Conservation (phyloP, 805 yeast genomes). For the Yamadazyma olivae region DNA sequence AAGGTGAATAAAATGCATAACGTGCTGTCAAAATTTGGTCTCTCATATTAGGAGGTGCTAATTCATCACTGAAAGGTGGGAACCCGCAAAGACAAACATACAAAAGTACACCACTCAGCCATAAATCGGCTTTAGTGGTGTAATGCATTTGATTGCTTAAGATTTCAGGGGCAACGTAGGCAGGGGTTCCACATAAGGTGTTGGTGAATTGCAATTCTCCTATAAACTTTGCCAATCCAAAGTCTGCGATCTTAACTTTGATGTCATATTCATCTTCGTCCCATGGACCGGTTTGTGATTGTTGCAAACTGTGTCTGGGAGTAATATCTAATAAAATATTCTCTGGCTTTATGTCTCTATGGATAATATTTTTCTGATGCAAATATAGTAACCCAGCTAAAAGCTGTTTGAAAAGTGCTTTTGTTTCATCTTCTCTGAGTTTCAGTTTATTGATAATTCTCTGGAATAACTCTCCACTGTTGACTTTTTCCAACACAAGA, state of each 20-base stretch:
- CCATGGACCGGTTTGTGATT: slow-evolving; percentile 51
- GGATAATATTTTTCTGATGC: slow-evolving; percentile 40
- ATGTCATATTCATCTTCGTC: slow-evolving; percentile 59
- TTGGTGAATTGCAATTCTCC: slow-evolving; percentile 74
- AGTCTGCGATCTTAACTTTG: slow-evolving; percentile 75
- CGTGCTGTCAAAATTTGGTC: slow-evolving; percentile 68
- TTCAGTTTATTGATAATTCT: slow-evolving; percentile 64
- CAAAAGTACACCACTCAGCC: slow-evolving; percentile 78
- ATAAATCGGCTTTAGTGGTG: slow-evolving; percentile 70
- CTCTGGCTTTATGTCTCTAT: slow-evolving; percentile 46
- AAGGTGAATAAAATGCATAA: slow-evolving; percentile 75
- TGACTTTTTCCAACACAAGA: slow-evolving; percentile 68
- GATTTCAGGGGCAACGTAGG: slow-evolving; percentile 84
- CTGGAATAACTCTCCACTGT: slow-evolving; percentile 73
- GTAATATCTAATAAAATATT: slow-evolving; percentile 48
- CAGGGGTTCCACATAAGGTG: slow-evolving; percentile 84
- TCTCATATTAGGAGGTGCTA: slow-evolving; percentile 76
- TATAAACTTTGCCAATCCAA: slow-evolving; percentile 68
- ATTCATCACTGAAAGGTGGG: slow-evolving; percentile 80
- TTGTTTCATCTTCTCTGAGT: slow-evolving; percentile 60
- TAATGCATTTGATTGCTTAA: slow-evolving; percentile 54
- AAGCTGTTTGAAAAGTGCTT: slow-evolving; percentile 51
- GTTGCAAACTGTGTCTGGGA: slow-evolving; percentile 29
- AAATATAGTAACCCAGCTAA: slow-evolving; percentile 36
- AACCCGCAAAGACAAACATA: slow-evolving; percentile 82